Percentiles rank a stretch among this genome's conserved stretches.
Conservation (phyloP, 495 filamentous ascomycete genomes). For the Bathelium albidoporum region DNA sequence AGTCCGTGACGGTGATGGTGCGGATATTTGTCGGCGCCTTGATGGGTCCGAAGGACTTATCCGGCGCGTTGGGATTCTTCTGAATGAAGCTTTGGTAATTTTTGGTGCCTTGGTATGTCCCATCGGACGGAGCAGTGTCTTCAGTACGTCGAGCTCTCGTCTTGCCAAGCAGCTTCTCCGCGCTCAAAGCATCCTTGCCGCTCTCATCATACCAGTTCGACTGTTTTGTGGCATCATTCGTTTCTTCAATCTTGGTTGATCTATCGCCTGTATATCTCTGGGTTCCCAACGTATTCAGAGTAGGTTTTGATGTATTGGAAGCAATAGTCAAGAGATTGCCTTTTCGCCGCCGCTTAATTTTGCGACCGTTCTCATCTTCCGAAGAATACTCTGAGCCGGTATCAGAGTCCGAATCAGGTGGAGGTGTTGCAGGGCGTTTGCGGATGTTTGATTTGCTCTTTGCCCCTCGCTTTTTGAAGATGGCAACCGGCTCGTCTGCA, state of each 20-base stretch:
- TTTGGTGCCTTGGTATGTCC: constrained; percentile 67
- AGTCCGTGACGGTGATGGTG: constrained; percentile 83
- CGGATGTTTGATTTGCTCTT: constrained; percentile 70
- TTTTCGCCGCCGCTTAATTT: constrained; percentile 72
- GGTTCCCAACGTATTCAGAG: constrained; percentile 34
- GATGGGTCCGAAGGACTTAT: constrained; percentile 57
- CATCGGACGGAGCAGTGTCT: constrained; percentile 29
- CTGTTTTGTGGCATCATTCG: constrained; percentile 85
- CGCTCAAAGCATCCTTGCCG: constrained; percentile 37
- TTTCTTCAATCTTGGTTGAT: constrained; percentile 46
- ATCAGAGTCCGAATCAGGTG: constrained; percentile 46
- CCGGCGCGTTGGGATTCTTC: constrained; percentile 70
- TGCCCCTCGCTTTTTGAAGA: constrained; percentile 79
- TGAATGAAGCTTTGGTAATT: constrained; percentile 66
- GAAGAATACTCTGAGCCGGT: constrained; percentile 51
- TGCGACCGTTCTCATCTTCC: constrained; percentile 62
- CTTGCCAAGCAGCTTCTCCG: constrained; percentile 54
- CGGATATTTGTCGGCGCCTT: constrained; percentile 86
- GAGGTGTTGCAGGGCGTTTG: constrained; percentile 75
- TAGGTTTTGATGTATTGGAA: constrained; percentile 36
- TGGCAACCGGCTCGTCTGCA: constrained; percentile 34
- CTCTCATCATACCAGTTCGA: constrained; percentile 85
- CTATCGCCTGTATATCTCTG: constrained; percentile 52
- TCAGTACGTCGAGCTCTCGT: constrained; percentile 35
- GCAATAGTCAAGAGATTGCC: constrained; percentile 48